Base-by-base conservation (phyloP, 345 rosid species). In the Hibiscus trionum region DNA sequence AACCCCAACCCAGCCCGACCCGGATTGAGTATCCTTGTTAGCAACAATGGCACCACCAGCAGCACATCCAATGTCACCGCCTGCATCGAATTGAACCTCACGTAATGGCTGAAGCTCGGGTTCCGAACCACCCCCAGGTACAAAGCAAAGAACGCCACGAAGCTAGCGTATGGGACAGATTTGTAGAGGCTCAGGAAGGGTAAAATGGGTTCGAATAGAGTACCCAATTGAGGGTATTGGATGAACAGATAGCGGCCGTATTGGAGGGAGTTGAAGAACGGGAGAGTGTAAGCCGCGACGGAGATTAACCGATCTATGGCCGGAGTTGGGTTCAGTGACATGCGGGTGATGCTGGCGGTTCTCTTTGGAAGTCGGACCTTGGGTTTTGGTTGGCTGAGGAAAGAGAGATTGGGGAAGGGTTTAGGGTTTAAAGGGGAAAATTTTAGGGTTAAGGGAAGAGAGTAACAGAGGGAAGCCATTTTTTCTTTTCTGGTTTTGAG, bases 51-150 rank as follows among this genome's bases (percentile, higher is more conserved):
- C 61, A 91, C 81, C 50, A 88, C 91, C 56, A 94, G 68, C n/a
- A 94, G 83, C 53, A 91, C 97, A 77, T 94, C 98, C 31, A 94
- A 74, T 29, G 95, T 85, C 58, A 94, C 88, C 11, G 97, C 97
- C 76, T 94, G 98, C 98, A 94, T 94, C 4, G 97, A 80, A 71
- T 90, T 91, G 81, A 90, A 94, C 78, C 96, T 73, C 19, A 86
- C 92, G 76, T 88, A 91, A 56, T 73, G 87, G 69, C 83, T 85
- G 76, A 94, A 84, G 37, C 81, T 81, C 7, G 89, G 87, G 80
- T 94, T 94, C 73, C 96, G 81, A 21, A 90, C 98, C 6, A 94
- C 84, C 0, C 93, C 96, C n/a, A 90, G 72, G 64, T 91, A 94
- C 12, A 94, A 81, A 10, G 86, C 97, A 64, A 94, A 91, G 86